These are phyloP conservation scores for Colletotrichum sp. DNA, from an alignment of 2,329 filamentous ascomycete species.

Conservation along the genomic window DNA sequence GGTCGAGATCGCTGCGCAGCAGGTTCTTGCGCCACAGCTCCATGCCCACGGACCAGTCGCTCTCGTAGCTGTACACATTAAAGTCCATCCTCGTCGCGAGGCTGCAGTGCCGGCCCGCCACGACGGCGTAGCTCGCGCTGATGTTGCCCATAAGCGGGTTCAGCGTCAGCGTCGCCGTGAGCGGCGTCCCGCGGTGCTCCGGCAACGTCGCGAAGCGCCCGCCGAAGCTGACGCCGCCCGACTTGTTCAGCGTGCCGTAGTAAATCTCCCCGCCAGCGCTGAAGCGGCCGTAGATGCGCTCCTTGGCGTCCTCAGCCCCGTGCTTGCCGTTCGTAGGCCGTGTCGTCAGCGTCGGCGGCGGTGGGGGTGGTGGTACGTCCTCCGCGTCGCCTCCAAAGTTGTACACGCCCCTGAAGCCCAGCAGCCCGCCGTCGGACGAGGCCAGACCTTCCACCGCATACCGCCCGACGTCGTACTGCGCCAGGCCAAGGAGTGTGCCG, in stretches of 20 bases:
- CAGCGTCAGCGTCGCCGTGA: constrained; percentile 90
- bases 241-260: constrained; percentile 94
- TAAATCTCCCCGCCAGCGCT: constrained; percentile 93
- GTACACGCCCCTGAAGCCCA: constrained; percentile 89
- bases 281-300: constrained; percentile 79
- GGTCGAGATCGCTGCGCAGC: constrained; percentile 2
- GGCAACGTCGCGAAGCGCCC: constrained; percentile 89
- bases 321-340: constrained; percentile 24
- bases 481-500: constrained; percentile 74
- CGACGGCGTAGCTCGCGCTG: constrained; percentile 89
- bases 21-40: constrained; percentile 83
- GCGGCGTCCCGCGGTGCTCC: constrained; percentile 80
- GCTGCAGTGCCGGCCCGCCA: constrained; percentile 81
- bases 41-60: constrained; percentile 87
- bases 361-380: constrained; percentile 19
- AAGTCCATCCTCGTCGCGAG: constrained; percentile 94
- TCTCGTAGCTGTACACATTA: constrained; percentile 98
- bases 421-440: constrained; percentile 87
- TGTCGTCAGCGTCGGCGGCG: constrained; percentile 7
- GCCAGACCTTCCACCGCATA: constrained; percentile 91
- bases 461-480: constrained; percentile 84
- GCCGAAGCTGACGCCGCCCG: constrained; percentile 88
- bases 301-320: constrained; percentile 43
- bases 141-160: constrained; percentile 96
- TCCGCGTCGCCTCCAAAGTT: constrained; percentile 84